These are phyloP conservation scores for Ocimum tenuiflorum DNA, from an alignment of 257 asterid species.

Conservation along the genomic window DNA sequence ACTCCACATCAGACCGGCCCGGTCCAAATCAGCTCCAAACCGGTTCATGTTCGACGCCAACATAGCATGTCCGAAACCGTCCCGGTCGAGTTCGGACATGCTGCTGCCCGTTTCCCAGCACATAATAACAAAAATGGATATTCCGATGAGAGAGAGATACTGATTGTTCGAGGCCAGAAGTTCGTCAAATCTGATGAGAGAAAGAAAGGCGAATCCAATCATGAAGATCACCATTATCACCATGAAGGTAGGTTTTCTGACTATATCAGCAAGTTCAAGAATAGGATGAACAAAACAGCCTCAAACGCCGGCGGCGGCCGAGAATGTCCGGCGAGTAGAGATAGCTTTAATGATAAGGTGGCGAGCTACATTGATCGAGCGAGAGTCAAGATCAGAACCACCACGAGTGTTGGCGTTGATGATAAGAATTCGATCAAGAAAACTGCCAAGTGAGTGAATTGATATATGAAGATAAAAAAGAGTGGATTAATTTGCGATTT, in stretches of 20 bases:
- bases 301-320: constrained; percentile 18
- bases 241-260: constrained; percentile 30
- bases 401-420: constrained; percentile 25
- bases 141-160: constrained; percentile 15
- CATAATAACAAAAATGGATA: neutral
- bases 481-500: neutral
- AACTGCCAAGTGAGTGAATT: neutral
- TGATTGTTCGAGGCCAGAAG: constrained; percentile 16
- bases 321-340: constrained; percentile 19
- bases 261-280: constrained; percentile 27
- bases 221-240: constrained; percentile 12
- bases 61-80: constrained; percentile 4
- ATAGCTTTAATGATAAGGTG: constrained; percentile 46
- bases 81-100: constrained; percentile 20
- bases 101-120: no score
- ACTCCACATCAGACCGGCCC: neutral
- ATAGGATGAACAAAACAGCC: constrained; percentile 25
- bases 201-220: neutral
- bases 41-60: constrained; percentile 9
- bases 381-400: constrained; percentile 34
- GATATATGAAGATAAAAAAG: neutral
- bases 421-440: neutral
- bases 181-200: neutral
- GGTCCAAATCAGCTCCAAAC: neutral
- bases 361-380: constrained; percentile 34